Evolutionary conservation across 805 yeast species (phyloP), one percentile per base, ranked within the genome.

Genomic region (Metschnikowia drakensbergensis): DNA sequence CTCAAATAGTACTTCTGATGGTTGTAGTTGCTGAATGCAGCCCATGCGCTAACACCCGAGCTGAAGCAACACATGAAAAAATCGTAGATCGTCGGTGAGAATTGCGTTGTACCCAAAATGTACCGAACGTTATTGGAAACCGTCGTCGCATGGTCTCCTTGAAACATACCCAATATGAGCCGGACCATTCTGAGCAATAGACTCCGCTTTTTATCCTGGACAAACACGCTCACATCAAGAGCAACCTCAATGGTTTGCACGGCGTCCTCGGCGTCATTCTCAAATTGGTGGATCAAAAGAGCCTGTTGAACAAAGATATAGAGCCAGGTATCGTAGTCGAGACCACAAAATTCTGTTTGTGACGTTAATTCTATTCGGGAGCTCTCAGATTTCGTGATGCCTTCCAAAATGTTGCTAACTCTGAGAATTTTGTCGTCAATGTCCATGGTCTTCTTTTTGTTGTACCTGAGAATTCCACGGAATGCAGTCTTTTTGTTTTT

Each of bases 1-100:
- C 99, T 81, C 51, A 94, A 69, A 53, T 92, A 83, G 62, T 83
- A 92, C 64, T 94, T 94, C 59, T 92, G 98, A 60, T 88, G 92
- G 52, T 88, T 87, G 32, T 88, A 82, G 42, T 86, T 83, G 43
- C 88, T 83, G 60, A 85, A 81, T 13, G 79, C 73, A 10, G 81
- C 84, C 58, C 80, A 68, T 1, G 86, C 79, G 5, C 68, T 69
- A 28, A 72, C 69, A 0, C 92, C 90, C 0, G 86, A 75, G 1
- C 84, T 69, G 50, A 86, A 80, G 40, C 86, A 75, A 40, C 85
- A 79, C 60, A 86, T 65, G 62, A 89, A 88, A 25, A 88, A 63
- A 51, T 82, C 81, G 51, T 82, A 73, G 0, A 83, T 76, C 47
- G 81, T 81, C 40, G 88, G 82, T 31, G 88, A 81, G 65, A 92